A percentile compares a stretch with the other conserved stretches of the same genome.
phyloP scores from a whole-genome alignment of 352 stramenopile genomes.

The Pythium monospermum region DNA sequence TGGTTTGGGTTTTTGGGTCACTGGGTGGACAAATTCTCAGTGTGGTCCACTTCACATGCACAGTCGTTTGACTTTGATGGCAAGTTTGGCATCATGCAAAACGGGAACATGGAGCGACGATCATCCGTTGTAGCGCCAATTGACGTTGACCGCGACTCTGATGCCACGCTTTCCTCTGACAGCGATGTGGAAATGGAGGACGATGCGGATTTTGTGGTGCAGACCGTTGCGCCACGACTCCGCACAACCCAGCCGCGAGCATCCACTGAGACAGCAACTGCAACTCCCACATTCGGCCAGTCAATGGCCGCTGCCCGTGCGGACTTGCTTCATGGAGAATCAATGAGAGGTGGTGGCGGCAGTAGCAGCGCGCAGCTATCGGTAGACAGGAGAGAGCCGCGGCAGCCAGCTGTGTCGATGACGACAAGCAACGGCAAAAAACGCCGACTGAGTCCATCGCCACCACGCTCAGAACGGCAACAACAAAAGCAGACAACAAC shows the following conservation, averaged over 20 bases:
- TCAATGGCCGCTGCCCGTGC: constrained; percentile 12
- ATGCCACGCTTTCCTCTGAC: constrained; percentile 22
- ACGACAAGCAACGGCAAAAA: constrained; percentile 15
- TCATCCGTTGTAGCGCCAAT: constrained; percentile 7
- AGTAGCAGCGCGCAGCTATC: neutral
- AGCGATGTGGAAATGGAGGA: constrained; percentile 17
- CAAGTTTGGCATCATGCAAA: neutral
- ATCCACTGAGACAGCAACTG: neutral
- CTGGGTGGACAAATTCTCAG: too few species aligned
- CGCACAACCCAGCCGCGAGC: neutral
- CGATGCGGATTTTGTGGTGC: neutral
- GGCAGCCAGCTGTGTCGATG: neutral
- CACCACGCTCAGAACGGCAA: neutral
- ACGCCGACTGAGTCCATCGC: constrained; percentile 12
- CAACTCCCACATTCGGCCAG: constrained; percentile 5
- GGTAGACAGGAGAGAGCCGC: neutral
- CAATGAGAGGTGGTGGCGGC: neutral
- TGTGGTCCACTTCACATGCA: constrained; percentile 23
- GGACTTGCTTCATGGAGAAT: constrained; percentile 4
- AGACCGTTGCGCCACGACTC: neutral
- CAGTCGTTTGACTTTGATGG: constrained; percentile 1
- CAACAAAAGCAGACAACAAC: neutral
- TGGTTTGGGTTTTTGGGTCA: too few species aligned
- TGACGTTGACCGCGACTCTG: constrained; percentile 18
- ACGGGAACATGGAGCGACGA: neutral